Conservation (phyloP, 2,329 filamentous ascomycete genomes). For the Sporothrix protearum region DNA sequence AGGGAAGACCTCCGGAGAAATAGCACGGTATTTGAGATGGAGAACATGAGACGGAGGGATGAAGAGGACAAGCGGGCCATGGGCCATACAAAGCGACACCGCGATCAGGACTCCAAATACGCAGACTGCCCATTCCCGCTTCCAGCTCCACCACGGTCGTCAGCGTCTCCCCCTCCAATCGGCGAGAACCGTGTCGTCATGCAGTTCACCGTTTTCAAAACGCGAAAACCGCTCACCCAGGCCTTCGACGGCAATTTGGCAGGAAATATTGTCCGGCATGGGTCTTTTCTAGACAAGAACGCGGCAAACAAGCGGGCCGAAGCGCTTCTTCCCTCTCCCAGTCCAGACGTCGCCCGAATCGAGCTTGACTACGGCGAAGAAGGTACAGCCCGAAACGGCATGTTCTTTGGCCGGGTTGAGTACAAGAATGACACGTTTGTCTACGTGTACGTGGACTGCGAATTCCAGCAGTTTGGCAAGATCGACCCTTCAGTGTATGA, state of each 20-base stretch:
- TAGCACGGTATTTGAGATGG: not conserved
- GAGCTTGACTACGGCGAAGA: constrained; percentile 21
- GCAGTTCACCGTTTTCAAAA: constrained; percentile 26
- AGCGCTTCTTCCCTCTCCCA: not conserved
- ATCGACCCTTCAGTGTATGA: constrained; percentile 18
- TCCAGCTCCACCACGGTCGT: not conserved
- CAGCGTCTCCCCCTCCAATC: not conserved
- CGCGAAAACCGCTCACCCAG: constrained; percentile 1
- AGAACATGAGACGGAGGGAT: not conserved
- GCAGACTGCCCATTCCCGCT: not conserved
- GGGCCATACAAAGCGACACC: not conserved
- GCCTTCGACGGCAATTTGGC: not conserved
- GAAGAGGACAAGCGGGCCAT: not conserved
- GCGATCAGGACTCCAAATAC: not conserved
- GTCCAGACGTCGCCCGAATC: constrained; percentile 1
- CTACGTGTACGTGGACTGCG: constrained; percentile 26
- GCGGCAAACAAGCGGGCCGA: constrained; percentile 25
- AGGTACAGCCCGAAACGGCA: constrained; percentile 21
- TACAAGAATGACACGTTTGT: constrained; percentile 12
- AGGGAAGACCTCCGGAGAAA: not conserved
- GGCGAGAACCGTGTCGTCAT: constrained; percentile 17
- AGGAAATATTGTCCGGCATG: constrained; percentile 18
- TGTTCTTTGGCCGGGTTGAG: constrained; percentile 25
- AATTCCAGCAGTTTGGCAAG: constrained; percentile 24
- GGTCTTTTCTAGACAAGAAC: constrained; percentile 24